Base-by-base conservation (phyloP, 805 yeast genomes). In the Myxozyma lipomycoides region DNA sequence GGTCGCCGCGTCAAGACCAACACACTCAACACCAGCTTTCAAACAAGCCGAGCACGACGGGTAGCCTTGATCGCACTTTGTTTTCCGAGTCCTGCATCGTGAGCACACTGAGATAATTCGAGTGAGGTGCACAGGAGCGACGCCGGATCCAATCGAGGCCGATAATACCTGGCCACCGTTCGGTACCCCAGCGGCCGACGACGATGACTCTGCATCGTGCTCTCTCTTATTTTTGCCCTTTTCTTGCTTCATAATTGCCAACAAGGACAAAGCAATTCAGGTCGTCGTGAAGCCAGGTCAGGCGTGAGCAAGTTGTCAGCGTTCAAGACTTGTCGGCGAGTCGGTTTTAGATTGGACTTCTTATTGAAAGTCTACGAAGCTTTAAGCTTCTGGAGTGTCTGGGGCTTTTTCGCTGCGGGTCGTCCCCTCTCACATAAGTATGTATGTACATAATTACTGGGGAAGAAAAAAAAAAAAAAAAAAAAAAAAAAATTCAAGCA, bases 1-100 rank as follows among this genome's bases (percentile, higher is more conserved):
- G 0, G 96, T 86, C 4, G 89, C 87, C 0, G 95, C 89, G 64
- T 90, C 96, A 2, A 86, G 67, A 0, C 95, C 87, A 3, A 87
- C 81, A 68, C 97, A 89, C 4, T 84, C 86, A 2, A 72, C 83
- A 4, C 79, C 78, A 9, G 85, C 83, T 61, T 79, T 78, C 39
- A 66, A 71, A 64, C 90, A 83, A 32, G 75, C 73, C n/a, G 76
- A 65, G 62, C 90, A 83, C 48, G 76, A 73, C 2, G 90, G 90
- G 63, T 82, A 79, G 53, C 75, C 76, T 50, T 79, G 84, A 55
- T 84, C 85, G 65, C 90, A 84, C 58, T 75, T 76, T 49, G 81
- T 75, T 63, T 84, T 84, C 58, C 82, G 79, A 47, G 67, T 64
- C 17, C 95, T 77, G 61, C 96, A 89, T 49, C 96, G 70, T 61